Evolutionary conservation across 495 filamentous ascomycete species (phyloP).

Genomic region (Bathelium albidoporum): DNA sequence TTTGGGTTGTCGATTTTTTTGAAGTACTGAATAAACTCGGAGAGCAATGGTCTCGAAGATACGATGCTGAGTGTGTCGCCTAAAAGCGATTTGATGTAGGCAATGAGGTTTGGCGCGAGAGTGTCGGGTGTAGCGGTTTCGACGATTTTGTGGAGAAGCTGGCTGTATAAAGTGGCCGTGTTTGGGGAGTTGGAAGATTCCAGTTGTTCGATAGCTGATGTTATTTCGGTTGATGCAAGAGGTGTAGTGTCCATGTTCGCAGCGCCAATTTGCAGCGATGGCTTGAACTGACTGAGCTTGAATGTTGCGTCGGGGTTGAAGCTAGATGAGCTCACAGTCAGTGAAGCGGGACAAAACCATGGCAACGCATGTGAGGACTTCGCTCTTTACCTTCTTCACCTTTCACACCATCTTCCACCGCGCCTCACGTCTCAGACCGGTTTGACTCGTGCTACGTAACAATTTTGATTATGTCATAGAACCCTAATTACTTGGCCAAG

Average conservation of each 20-base stretch:
- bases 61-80: slow-evolving; percentile 63
- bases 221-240: slow-evolving; percentile 52
- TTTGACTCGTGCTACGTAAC: no score
- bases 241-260: background rate
- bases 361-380: slow-evolving; percentile 1
- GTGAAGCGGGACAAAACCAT: background rate
- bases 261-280: background rate
- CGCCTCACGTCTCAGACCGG: no score
- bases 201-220: slow-evolving; percentile 44
- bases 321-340: background rate
- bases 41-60: slow-evolving; percentile 59
- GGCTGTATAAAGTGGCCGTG: slow-evolving; percentile 53
- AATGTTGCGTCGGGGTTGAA: background rate
- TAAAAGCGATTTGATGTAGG: slow-evolving; percentile 59
- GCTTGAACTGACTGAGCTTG: background rate
- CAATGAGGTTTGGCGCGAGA: slow-evolving; percentile 54
- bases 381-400: background rate
- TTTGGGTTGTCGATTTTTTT: slow-evolving; percentile 44
- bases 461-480: background rate
- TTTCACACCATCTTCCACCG: background rate
- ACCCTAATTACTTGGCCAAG: background rate
- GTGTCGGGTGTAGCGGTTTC: slow-evolving; percentile 42
- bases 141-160: slow-evolving; percentile 55
- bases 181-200: slow-evolving; percentile 42
- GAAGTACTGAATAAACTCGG: slow-evolving; percentile 51